Base-by-base conservation (phyloP, 2,329 filamentous ascomycete genomes). In the Talaromyces sp. region DNA sequence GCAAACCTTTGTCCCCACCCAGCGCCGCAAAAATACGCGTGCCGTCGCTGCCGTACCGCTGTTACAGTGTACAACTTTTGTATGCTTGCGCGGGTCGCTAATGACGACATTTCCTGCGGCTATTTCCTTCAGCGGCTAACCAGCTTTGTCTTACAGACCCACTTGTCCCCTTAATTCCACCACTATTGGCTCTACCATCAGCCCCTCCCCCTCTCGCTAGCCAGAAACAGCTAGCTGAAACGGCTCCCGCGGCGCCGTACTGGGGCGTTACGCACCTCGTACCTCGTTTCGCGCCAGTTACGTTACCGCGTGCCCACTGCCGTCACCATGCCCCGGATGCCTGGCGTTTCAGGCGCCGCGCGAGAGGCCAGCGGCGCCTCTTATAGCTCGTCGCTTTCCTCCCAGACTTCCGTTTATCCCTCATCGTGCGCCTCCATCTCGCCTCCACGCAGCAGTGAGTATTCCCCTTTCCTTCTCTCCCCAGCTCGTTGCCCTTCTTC, bases 401-500 rank as follows among this genome's bases (percentile, higher is more conserved):
- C 56, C 11, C 58, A 51, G 17, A 31, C 59, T 50, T 61, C 59
- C 7, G 35, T 54, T 21, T 61, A 61, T 61, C 59, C 59, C 32
- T 58, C 59, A 11, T 61, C 59, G 21, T 61, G 55, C 51, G 54
- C 55, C 26, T 61, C 59, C 35, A 50, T 55, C n/a, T 61, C 56
- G 11, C 56, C 59, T 53, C 59, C 59, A 21, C 59, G 59, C 27
- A 35, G 31, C 56, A 54, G 59, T 61, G 51, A 61, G 59, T 58
- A 8, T 14, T 53, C 46, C 24, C 43, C 41, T 48, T 48, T 32
- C 21, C 29, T n/a, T 21, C 7, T 17, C 11, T 32, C 26, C 21
- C 8, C 11, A 29, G 24, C 3, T 27, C 17, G 38, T 19, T 24
- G n/a, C 24, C 43, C 52, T 32, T 35, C 32, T 26, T 31, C 54